Percentiles rank a stretch among this genome's conserved stretches.
Evolutionary conservation across 2,329 filamentous ascomycete genomes (phyloP).

Genomic region (Lasiodiplodia citricola): DNA sequence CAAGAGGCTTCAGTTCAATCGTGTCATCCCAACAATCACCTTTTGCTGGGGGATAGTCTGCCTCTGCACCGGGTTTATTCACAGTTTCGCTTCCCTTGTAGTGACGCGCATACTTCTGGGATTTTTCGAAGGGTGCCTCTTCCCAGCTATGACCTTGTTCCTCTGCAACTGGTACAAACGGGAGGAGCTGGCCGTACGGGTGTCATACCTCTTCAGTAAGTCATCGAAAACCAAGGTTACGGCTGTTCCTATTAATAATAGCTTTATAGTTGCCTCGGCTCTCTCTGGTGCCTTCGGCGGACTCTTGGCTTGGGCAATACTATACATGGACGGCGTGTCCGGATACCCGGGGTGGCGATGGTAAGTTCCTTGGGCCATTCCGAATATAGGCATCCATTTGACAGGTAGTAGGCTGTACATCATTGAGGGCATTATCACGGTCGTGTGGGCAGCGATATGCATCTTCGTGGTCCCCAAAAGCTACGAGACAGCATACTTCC

Average conservation of each 20-base stretch:
- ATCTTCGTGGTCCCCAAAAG: conserved; percentile 40
- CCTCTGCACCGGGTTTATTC: conserved; percentile 36
- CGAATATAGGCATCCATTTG: neutral
- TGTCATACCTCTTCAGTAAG: conserved; percentile 38
- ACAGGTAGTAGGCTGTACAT: conserved; percentile 35
- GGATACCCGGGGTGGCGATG: conserved; percentile 38
- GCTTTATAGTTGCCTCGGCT: conserved; percentile 31
- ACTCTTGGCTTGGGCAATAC: conserved; percentile 37
- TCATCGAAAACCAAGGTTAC: neutral
- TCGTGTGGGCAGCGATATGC: conserved; percentile 37
- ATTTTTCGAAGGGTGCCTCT: conserved; percentile 41
- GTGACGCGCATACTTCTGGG: conserved; percentile 35
- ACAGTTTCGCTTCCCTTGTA: conserved; percentile 33
- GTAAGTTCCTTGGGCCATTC: conserved; percentile 27
- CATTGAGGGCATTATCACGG: conserved; percentile 39
- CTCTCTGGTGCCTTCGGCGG: conserved; percentile 38
- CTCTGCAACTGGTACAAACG: conserved; percentile 40
- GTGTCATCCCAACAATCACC: conserved; percentile 38
- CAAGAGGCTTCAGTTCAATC: conserved; percentile 42
- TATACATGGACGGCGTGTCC: conserved; percentile 38
- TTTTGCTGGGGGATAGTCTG: conserved; percentile 38
- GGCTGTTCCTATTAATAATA: neutral
- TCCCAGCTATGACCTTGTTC: conserved; percentile 40
- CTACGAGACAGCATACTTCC: conserved; percentile 42
- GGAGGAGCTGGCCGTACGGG: conserved; percentile 38